These are phyloP conservation scores for Lactifluus pinguis DNA, from an alignment of 768 basidiomycete species.

Conservation along the genomic window DNA sequence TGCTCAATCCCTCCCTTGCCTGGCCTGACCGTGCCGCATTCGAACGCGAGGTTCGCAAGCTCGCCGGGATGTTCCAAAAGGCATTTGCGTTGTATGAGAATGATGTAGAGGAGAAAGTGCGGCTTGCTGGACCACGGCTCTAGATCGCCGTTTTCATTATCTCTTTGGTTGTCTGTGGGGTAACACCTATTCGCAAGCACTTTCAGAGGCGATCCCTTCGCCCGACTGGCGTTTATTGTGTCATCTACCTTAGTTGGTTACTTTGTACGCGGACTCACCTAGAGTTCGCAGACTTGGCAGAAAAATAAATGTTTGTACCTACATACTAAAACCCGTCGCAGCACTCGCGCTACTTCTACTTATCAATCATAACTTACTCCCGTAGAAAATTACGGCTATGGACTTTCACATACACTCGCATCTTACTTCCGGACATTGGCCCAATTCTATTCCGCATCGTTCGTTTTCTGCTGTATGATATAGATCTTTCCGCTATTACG, in stretches of 20 bases:
- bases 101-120: slow-evolving; percentile 74
- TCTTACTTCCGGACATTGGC: too few species aligned
- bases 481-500: too few species aligned
- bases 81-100: slow-evolving; percentile 89
- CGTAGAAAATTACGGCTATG: too few species aligned
- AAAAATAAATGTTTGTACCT: slow-evolving; percentile 33
- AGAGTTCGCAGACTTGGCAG: background rate
- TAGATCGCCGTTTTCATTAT: slow-evolving; percentile 6
- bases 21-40: slow-evolving; percentile 90
- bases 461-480: too few species aligned
- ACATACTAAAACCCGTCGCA: background rate
- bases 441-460: too few species aligned
- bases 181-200: background rate
- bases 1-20: slow-evolving; percentile 81
- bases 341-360: too few species aligned
- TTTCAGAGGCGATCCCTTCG: background rate
- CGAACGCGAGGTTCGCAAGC: slow-evolving; percentile 77
- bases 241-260: background rate
- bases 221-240: background rate
- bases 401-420: too few species aligned
- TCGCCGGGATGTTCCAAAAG: slow-evolving; percentile 89
- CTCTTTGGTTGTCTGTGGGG: background rate
- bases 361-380: too few species aligned
- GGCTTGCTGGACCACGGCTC: slow-evolving; percentile 63
- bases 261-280: background rate